These are phyloP conservation scores for Podospora bellae-mahoneyi DNA, from an alignment of 495 filamentous ascomycete genomes.

Conservation along the genomic window DNA sequence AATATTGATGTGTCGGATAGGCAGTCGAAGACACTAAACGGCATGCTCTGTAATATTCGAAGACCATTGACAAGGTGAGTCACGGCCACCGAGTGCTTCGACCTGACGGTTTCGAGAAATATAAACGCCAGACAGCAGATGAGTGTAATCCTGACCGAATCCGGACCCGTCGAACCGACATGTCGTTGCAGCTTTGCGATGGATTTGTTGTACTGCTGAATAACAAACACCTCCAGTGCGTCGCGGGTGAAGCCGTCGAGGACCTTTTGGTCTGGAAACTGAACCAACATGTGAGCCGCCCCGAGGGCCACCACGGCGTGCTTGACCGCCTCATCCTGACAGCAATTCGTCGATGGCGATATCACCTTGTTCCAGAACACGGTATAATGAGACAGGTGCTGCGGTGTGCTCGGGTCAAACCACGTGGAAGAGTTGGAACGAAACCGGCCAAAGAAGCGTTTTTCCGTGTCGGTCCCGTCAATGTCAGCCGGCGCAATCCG, in stretches of 20 bases:
- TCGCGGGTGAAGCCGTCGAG: conserved; percentile 24
- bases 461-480: conserved; percentile 36
- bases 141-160: conserved; percentile 36
- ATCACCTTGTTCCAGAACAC: conserved; percentile 37
- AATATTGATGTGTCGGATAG: conserved; percentile 18
- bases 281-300: conserved; percentile 32
- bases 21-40: conserved; percentile 23
- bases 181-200: conserved; percentile 35
- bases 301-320: conserved; percentile 42
- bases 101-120: conserved; percentile 37
- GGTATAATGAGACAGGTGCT: conserved; percentile 24
- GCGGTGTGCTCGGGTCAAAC: conserved; percentile 10
- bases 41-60: conserved; percentile 35
- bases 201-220: conserved; percentile 42
- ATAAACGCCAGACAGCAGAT: conserved; percentile 42
- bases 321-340: conserved; percentile 38
- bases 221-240: conserved; percentile 37
- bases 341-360: conserved; percentile 30
- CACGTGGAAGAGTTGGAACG: conserved; percentile 14
- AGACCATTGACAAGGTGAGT: conserved; percentile 41
- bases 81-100: conserved; percentile 33
- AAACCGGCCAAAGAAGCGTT: conserved; percentile 35
- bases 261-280: conserved; percentile 14
- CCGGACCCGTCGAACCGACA: conserved; percentile 25
- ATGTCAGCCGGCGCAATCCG: conserved; percentile 35